These are phyloP conservation scores for Trametes gibbosa DNA, from an alignment of 768 basidiomycete genomes.

Conservation along the genomic window DNA sequence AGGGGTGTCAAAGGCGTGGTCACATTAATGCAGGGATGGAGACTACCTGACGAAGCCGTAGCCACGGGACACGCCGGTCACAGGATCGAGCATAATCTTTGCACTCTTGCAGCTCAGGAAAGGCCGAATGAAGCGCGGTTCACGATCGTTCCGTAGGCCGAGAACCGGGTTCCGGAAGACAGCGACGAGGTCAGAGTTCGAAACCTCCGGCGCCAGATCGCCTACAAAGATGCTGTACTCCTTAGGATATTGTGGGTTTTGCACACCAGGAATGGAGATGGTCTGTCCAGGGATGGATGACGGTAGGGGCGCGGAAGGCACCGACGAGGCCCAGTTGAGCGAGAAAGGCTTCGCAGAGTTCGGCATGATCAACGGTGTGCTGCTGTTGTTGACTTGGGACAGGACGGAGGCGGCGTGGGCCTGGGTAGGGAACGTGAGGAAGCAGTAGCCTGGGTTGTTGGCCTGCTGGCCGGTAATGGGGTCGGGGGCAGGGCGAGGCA, in stretches of 20 bases:
- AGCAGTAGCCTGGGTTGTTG: slow-evolving; percentile 87
- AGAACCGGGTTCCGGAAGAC: slow-evolving; percentile 89
- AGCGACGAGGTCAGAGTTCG: slow-evolving; percentile 93
- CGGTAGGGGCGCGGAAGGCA: slow-evolving; percentile 35
- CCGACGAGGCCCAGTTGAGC: slow-evolving; percentile 69
- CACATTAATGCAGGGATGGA: neutral
- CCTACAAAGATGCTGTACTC: slow-evolving; percentile 96
- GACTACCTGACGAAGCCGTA: slow-evolving; percentile 88
- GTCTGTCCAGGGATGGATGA: slow-evolving; percentile 33
- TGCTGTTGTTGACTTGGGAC: slow-evolving; percentile 54
- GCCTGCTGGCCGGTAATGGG: slow-evolving; percentile 57
- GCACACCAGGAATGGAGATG: slow-evolving; percentile 33
- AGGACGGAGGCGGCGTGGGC: slow-evolving; percentile 69
- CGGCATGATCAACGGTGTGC: slow-evolving; percentile 67
- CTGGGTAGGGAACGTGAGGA: slow-evolving; percentile 79
- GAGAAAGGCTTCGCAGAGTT: slow-evolving; percentile 82
- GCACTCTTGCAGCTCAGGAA: slow-evolving; percentile 94
- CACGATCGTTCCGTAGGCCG: slow-evolving; percentile 79
- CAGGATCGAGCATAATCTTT: slow-evolving; percentile 91
- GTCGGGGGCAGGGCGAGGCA: slow-evolving; percentile 62
- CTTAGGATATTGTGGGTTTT: slow-evolving; percentile 62
- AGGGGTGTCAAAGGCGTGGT: slow-evolving; percentile 18
- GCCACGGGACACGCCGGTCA: slow-evolving; percentile 84
- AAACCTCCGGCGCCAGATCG: slow-evolving; percentile 89
- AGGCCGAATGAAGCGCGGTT: slow-evolving; percentile 84